These are phyloP conservation scores for Phaeolepiota aurea DNA, from an alignment of 768 basidiomycete genomes.

Conservation along the genomic window DNA sequence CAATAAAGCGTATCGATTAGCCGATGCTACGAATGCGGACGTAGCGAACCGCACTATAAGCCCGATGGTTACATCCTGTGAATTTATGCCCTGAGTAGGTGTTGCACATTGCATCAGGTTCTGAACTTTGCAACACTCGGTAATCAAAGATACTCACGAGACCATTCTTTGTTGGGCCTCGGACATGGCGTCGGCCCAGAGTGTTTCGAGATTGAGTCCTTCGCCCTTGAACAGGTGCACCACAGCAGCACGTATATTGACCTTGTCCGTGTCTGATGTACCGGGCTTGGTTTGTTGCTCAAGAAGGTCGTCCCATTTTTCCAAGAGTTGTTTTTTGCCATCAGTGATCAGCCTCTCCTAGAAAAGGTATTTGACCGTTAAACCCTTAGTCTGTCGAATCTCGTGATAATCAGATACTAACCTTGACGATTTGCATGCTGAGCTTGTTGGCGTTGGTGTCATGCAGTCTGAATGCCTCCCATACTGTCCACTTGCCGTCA, in stretches of 20 bases:
- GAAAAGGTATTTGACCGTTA: not conserved
- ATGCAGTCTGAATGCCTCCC: conserved; percentile 7
- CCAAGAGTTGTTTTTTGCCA: not conserved
- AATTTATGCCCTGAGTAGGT: too few relatives aligned
- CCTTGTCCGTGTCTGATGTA: not conserved
- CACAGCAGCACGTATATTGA: not conserved
- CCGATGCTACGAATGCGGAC: too few relatives aligned
- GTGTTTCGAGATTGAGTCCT: not conserved
- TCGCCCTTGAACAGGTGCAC: conserved; percentile 2
- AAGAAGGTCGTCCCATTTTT: conserved; percentile 1
- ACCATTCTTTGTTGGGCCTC: not conserved
- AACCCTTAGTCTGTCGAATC: too few relatives aligned
- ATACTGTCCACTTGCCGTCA: conserved; percentile 7
- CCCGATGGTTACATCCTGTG: too few relatives aligned
- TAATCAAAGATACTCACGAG: not conserved
- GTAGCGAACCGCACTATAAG: too few relatives aligned
- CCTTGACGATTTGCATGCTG: conserved; percentile 3
- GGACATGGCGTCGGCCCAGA: conserved; percentile 1
- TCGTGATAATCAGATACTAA: not conserved
- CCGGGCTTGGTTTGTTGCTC: not conserved
- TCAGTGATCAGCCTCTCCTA: not conserved
- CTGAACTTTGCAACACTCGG: not conserved
- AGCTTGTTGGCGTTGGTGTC: not conserved
- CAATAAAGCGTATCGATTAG: too few relatives aligned
- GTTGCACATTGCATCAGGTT: not conserved